Percentiles rank a stretch among this genome's conserved stretches.
Conservation (phyloP, 371 early-diverging fungal species). For the Funneliformis caledonium region DNA sequence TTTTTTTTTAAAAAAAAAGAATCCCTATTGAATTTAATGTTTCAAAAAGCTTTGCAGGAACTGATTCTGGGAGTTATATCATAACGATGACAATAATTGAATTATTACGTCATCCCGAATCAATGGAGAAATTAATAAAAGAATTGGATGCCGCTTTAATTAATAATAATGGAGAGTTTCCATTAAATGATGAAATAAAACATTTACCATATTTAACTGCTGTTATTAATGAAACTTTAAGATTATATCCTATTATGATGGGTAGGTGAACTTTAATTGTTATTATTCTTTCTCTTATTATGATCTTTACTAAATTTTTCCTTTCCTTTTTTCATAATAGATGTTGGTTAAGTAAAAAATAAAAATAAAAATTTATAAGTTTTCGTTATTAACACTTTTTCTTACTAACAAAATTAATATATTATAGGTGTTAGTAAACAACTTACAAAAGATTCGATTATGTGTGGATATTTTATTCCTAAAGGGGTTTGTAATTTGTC, state of each 20-base stretch:
- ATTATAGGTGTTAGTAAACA: not conserved
- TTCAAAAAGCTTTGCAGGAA: conserved; percentile 37
- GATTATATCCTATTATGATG: conserved; percentile 14
- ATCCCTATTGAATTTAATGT: no score
- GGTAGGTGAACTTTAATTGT: not conserved
- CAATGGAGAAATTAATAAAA: conserved; percentile 5
- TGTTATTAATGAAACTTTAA: conserved; percentile 35
- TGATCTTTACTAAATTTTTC: not conserved
- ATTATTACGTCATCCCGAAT: conserved; percentile 29
- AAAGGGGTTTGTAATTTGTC: not conserved
- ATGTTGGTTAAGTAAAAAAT: not conserved
- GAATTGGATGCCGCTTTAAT: conserved; percentile 21
- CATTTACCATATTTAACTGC: conserved; percentile 33
- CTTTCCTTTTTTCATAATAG: no score
- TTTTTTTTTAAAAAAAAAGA: no score
- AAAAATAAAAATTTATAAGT: not conserved
- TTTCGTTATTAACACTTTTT: not conserved
- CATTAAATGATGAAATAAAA: conserved; percentile 23
- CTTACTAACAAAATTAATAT: not conserved
- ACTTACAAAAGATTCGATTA: conserved; percentile 1
- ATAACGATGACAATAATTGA: conserved; percentile 17
- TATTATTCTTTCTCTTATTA: not conserved
- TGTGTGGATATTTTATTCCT: conserved; percentile 19
- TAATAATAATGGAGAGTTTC: not conserved
- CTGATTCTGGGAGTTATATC: conserved; percentile 26